These are phyloP conservation scores for Myxozyma vanderwaltii DNA, from an alignment of 805 yeast species.

Conservation along the genomic window DNA sequence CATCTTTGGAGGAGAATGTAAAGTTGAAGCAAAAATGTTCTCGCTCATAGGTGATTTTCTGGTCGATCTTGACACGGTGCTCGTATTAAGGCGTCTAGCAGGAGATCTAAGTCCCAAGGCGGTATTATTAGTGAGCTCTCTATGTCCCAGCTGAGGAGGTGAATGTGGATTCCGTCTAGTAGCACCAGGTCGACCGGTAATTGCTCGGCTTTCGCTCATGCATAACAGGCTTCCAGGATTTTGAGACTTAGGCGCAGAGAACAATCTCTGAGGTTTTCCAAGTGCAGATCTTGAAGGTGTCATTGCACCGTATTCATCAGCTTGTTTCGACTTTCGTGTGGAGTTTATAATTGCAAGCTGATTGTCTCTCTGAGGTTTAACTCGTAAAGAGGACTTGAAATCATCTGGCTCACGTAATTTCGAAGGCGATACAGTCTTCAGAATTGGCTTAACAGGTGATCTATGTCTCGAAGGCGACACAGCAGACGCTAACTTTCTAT, in stretches of 20 bases:
- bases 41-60: not conserved
- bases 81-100: slow-evolving; percentile 18
- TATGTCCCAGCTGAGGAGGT: slow-evolving; percentile 1
- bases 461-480: not conserved
- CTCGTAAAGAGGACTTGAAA: slow-evolving; percentile 11
- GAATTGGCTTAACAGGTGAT: not conserved
- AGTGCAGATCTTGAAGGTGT: slow-evolving; percentile 21
- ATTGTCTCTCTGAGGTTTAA: slow-evolving; percentile 27
- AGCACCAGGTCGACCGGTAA: not conserved
- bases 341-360: slow-evolving; percentile 20
- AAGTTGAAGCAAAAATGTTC: not conserved
- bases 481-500: slow-evolving; percentile 1
- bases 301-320: not conserved
- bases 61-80: not conserved
- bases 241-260: not conserved
- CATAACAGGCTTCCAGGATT: not conserved
- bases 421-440: not conserved
- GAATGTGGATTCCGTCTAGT: not conserved
- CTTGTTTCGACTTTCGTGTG: slow-evolving; percentile 6
- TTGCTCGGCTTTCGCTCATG: not conserved
- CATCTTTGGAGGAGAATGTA: slow-evolving; percentile 19
- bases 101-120: slow-evolving; percentile 27
- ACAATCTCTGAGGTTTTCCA: slow-evolving; percentile 27
- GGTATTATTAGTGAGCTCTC: not conserved
- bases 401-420: slow-evolving; percentile 17